Evolutionary conservation across 2,329 filamentous ascomycete genomes (phyloP), one percentile per base, ranked within the genome.

Genomic region (Neofusicoccum kwambonambiense): DNA sequence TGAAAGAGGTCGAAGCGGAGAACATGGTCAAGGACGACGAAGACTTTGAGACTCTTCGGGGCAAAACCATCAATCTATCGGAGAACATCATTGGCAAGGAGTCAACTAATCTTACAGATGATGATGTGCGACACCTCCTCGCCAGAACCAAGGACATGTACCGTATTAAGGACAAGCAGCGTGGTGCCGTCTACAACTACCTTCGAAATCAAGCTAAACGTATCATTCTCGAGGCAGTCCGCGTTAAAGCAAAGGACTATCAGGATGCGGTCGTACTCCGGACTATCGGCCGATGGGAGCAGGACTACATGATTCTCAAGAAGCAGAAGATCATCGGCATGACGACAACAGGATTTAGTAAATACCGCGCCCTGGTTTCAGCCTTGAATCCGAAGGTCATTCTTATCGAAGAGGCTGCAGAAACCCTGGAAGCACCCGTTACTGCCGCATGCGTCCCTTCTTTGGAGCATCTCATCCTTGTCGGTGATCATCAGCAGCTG

Each of bases 401-500:
- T 13, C 78, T 96, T 42, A 88, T 96, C 56, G 90, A 95, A 79
- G 90, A 95, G 77, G 90, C 90, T 0, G 92, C 91, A 0, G 91
- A 96, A 73, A 90, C 89, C 0, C 83, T 88, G 5, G 89, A 91
- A 72, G 86, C 86, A 6, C 86, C 85, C 1, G 80, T 90, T 50
- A 79, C 84, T 8, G 85, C 82, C 5, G 84, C 85, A 12, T 89
- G 87, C 72, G 74, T 90, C 39, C 82, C 87, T 22, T 84, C 84
- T 3, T 70, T 90, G 2, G 79, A 90, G 69, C 88, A 90, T 66
- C 77, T 90, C 37, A 86, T 90, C 62, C 79, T 90, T 1, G 86
- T 96, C 0, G 92, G 92, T 0, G 92, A 96, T 71, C 92, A 96
- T 69, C 86, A 91, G 74, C 92, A 96, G 72, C 81, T 96, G 2